phyloP scores from a whole-genome alignment of 169 alveolate species.

The Sarcocystis neurona region DNA sequence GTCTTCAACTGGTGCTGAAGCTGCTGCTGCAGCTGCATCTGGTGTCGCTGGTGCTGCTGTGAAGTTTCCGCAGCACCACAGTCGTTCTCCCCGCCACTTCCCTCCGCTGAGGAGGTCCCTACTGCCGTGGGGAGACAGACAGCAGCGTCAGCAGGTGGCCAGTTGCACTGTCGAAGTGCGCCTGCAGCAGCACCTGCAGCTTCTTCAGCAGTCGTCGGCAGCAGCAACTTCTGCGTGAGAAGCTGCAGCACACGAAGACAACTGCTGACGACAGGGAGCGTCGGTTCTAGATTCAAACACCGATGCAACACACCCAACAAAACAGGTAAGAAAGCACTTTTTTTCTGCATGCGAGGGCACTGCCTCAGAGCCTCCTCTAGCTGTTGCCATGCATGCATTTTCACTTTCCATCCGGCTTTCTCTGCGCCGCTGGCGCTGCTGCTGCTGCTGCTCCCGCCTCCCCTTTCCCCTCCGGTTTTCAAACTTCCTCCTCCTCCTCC shows the following conservation, averaged over 20 bases:
- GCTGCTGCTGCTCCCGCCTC: no score
- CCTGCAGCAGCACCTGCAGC: no score
- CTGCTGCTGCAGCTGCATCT: background rate
- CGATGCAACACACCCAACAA: conserved; percentile 62
- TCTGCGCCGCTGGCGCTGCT: no score
- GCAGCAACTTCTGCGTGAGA: conserved; percentile 58
- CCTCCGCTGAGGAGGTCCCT: no score
- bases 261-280: conserved; percentile 64
- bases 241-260: conserved; percentile 57
- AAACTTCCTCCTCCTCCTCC: no score
- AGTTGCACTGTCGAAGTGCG: no score
- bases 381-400: conserved; percentile 63
- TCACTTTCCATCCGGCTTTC: conserved; percentile 58
- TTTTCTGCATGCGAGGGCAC: conserved; percentile 48
- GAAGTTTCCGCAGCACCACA: conserved; percentile 32
- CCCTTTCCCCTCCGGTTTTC: no score
- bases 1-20: conserved; percentile 58
- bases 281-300: conserved; percentile 53
- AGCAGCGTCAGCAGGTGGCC: no score
- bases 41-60: no score
- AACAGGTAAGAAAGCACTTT: conserved; percentile 51
- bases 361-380: conserved; percentile 61
- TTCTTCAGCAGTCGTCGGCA: conserved; percentile 30
- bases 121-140: no score
- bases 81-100: no score